Conservation (phyloP, 2,329 filamentous ascomycete genomes). For the Colletotrichum sp. region DNA sequence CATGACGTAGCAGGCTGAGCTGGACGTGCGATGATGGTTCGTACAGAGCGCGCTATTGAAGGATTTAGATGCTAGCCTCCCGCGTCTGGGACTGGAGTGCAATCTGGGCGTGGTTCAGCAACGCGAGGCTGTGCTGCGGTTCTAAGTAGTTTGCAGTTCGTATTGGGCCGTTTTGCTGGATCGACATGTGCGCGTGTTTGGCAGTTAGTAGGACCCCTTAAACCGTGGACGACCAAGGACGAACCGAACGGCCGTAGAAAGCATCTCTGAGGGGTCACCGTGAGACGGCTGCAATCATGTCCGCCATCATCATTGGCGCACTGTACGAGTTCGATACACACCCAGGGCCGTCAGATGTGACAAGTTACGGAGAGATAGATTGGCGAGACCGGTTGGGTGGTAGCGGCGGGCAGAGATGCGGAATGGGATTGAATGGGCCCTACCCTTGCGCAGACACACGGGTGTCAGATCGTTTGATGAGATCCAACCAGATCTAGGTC, state of each 20-base stretch:
- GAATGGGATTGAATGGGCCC: background rate
- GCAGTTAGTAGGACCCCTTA: background rate
- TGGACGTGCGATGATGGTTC: background rate
- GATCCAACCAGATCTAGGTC: constrained; percentile 19
- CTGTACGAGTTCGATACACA: constrained; percentile 8
- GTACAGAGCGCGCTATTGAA: constrained; percentile 4
- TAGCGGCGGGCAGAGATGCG: constrained; percentile 3
- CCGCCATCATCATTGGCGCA: background rate
- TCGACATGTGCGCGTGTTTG: constrained; percentile 1
- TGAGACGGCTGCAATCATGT: background rate
- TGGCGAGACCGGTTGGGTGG: constrained; percentile 12
- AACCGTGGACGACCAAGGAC: background rate
- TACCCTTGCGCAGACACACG: constrained; percentile 15
- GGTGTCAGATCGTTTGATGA: constrained; percentile 22
- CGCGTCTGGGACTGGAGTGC: background rate
- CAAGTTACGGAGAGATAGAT: constrained; percentile 8
- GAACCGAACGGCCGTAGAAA: constrained; percentile 6
- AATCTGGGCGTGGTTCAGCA: constrained; percentile 1
- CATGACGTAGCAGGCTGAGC: constrained; percentile 15
- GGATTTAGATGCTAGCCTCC: background rate
- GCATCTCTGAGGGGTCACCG: background rate
- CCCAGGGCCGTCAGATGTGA: background rate
- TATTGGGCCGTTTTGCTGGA: background rate
- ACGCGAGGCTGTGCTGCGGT: background rate
- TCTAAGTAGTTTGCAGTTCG: background rate